Evolutionary conservation across 2,329 filamentous ascomycete species (phyloP).

Genomic region (Penicillium concentricum): DNA sequence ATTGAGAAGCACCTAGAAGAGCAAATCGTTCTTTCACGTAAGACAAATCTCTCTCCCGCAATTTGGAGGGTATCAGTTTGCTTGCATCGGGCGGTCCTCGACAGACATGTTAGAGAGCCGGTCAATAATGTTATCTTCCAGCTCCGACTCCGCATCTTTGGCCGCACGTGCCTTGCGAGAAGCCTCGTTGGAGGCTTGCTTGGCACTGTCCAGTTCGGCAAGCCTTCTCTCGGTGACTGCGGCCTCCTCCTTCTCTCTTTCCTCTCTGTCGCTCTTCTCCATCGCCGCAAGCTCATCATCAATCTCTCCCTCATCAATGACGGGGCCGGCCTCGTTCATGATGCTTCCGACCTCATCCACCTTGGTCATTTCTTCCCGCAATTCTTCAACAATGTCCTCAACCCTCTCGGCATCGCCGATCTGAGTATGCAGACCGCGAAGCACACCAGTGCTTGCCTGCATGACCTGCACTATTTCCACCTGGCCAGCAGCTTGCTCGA

Average conservation of each 20-base stretch:
- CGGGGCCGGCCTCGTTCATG: constrained; percentile 62
- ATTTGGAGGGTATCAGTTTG: constrained; percentile 16
- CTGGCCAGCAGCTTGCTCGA: constrained; percentile 83
- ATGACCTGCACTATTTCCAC: constrained; percentile 81
- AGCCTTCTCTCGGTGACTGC: constrained; percentile 50
- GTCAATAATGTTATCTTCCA: constrained; percentile 42
- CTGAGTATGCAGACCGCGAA: constrained; percentile 71
- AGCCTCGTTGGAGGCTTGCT: constrained; percentile 43
- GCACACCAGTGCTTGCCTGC: constrained; percentile 70
- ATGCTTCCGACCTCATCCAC: constrained; percentile 80
- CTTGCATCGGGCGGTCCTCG: constrained; percentile 30
- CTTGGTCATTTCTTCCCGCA: constrained; percentile 76
- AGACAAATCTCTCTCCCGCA: background rate
- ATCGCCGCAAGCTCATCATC: constrained; percentile 83
- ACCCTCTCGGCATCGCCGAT: constrained; percentile 75
- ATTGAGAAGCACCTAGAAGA: background rate
- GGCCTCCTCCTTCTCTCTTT: constrained; percentile 51
- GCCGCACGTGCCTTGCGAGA: constrained; percentile 30
- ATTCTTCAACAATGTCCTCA: constrained; percentile 69
- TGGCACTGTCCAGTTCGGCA: constrained; percentile 47
- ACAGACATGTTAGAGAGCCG: constrained; percentile 44
- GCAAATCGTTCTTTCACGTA: background rate
- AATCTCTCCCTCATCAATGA: constrained; percentile 76
- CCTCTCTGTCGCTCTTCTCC: constrained; percentile 58
- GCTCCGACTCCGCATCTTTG: constrained; percentile 30